phyloP scores from a whole-genome alignment of 2,329 filamentous ascomycete genomes.

The Trichoderma sp. region DNA sequence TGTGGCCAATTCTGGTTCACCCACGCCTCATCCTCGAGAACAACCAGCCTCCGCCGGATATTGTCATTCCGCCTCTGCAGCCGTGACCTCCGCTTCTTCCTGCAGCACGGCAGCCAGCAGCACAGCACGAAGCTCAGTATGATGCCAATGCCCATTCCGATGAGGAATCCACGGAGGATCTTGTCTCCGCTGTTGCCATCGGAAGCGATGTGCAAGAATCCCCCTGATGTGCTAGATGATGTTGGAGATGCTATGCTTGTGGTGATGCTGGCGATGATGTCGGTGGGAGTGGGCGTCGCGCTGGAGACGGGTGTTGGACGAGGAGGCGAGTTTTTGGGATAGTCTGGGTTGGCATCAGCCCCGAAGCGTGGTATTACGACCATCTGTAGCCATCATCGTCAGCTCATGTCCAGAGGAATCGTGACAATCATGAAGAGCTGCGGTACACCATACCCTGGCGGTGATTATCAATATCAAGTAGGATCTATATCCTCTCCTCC shows the following conservation, averaged over 20 bases:
- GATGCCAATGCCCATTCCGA: slow-evolving; percentile 34
- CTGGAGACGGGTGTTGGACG: not conserved
- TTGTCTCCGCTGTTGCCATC: slow-evolving; percentile 33
- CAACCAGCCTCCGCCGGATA: not conserved
- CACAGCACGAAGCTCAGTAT: slow-evolving; percentile 33
- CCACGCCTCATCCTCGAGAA: slow-evolving; percentile 1
- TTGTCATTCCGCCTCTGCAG: slow-evolving; percentile 1
- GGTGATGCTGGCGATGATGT: not conserved
- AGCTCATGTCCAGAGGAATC: not conserved
- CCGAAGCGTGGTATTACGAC: not conserved
- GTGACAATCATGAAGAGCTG: not conserved
- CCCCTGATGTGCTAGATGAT: not conserved
- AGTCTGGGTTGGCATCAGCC: not conserved
- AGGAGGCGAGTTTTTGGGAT: not conserved
- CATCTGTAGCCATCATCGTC: not conserved
- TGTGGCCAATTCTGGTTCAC: slow-evolving; percentile 9
- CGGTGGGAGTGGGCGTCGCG: not conserved
- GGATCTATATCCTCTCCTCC: slow-evolving; percentile 3
- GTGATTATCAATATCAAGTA: not conserved
- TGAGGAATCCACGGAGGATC: slow-evolving; percentile 35
- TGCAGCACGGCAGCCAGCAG: slow-evolving; percentile 36
- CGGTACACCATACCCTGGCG: not conserved
- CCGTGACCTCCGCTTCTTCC: slow-evolving; percentile 21
- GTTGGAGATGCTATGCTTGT: not conserved
- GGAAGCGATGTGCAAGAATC: slow-evolving; percentile 28